phyloP scores from a whole-genome alignment of 2,329 filamentous ascomycete species.

The Fusarium sp. region DNA sequence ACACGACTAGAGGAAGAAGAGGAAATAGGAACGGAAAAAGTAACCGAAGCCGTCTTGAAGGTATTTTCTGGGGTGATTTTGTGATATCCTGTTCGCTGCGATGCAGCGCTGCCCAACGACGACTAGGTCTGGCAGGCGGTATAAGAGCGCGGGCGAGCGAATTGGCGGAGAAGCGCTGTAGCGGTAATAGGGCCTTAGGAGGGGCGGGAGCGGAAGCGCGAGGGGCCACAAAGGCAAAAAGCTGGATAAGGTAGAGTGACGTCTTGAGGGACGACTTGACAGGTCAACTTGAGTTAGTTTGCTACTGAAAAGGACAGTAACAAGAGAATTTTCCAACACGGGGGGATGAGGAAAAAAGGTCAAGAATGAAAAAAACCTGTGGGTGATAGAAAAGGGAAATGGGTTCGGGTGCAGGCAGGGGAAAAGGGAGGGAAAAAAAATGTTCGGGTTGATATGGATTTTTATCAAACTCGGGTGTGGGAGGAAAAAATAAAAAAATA shows the following conservation, averaged over 20 bases:
- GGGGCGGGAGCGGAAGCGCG: slow-evolving; percentile 36
- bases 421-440: slow-evolving; percentile 34
- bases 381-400: slow-evolving; percentile 39
- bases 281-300: slow-evolving; percentile 13
- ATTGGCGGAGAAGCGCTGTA: slow-evolving; percentile 35
- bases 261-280: slow-evolving; percentile 17
- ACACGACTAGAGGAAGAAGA: slow-evolving; percentile 31
- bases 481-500: slow-evolving; percentile 40
- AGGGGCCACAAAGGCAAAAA: slow-evolving; percentile 36
- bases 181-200: slow-evolving; percentile 32
- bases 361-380: slow-evolving; percentile 30
- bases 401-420: slow-evolving; percentile 34
- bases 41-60: slow-evolving; percentile 31
- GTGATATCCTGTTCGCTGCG: slow-evolving; percentile 36
- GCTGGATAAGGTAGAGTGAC: slow-evolving; percentile 18
- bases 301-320: slow-evolving; percentile 20
- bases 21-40: slow-evolving; percentile 8
- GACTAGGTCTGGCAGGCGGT: slow-evolving; percentile 41
- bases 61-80: slow-evolving; percentile 34
- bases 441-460: slow-evolving; percentile 44
- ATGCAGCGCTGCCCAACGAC: slow-evolving; percentile 46
- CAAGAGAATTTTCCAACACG: slow-evolving; percentile 6
- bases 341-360: slow-evolving; percentile 28
- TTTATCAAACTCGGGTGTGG: slow-evolving; percentile 45
- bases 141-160: slow-evolving; percentile 35